Conservation (phyloP, 192 early-diverging fungal species). For the Cladochytrium replicatum region DNA sequence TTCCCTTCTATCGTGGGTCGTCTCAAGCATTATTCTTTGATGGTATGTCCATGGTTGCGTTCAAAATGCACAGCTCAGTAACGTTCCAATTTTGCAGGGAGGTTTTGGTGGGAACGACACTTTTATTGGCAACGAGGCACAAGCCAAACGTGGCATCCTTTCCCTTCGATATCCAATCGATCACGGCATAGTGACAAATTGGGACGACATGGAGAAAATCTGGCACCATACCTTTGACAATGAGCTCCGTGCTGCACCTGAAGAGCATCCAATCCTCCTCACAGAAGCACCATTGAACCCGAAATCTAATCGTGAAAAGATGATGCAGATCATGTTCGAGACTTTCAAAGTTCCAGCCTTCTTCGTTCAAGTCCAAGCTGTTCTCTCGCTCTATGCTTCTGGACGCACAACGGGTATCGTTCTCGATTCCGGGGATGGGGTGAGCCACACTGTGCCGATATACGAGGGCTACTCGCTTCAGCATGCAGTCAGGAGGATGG, state of each 20-base stretch:
- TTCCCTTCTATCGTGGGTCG: conserved; percentile 78
- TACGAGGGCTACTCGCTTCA: conserved; percentile 63
- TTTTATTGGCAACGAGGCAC: conserved; percentile 83
- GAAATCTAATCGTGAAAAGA: conserved; percentile 82
- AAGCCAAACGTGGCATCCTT: conserved; percentile 80
- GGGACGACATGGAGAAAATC: conserved; percentile 42
- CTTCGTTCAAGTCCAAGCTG: conserved; percentile 78
- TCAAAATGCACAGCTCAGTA: too few species aligned
- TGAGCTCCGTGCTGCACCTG: conserved; percentile 75
- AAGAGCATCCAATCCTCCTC: conserved; percentile 76
- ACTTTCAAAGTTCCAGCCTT: conserved; percentile 88
- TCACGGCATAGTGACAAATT: too few species aligned
- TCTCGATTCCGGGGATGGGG: too few species aligned
- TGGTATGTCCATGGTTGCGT: too few species aligned
- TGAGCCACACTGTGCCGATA: conserved; percentile 75
- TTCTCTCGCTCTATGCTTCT: conserved; percentile 76
- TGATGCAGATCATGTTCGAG: too few species aligned
- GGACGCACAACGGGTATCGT: too few species aligned
- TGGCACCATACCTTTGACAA: too few species aligned
- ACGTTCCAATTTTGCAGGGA: too few species aligned
- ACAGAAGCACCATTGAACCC: conserved; percentile 82
- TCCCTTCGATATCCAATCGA: conserved; percentile 81
- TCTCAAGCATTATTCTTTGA: conserved; percentile 70
- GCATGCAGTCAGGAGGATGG: not conserved
- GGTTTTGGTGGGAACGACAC: conserved; percentile 86